Conservation (phyloP, 2,329 filamentous ascomycete genomes). For the Elsinoe ampelina region DNA sequence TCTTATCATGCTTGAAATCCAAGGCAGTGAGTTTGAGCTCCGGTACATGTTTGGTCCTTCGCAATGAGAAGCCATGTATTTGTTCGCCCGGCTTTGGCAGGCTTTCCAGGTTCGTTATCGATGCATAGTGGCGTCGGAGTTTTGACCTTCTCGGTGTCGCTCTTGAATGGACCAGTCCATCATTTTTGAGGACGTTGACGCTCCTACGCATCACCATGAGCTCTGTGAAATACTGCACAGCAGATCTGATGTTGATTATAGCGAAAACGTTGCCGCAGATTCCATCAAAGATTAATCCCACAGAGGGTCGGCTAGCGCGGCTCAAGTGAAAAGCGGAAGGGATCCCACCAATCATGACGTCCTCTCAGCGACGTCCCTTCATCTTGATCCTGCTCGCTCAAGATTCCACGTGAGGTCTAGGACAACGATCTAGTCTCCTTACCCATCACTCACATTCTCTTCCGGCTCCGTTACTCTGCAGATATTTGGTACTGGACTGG, state of each 20-base stretch:
- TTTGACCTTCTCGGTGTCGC: not conserved
- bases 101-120: conserved; percentile 65
- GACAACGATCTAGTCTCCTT: not conserved
- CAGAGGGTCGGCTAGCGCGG: not conserved
- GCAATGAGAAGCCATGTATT: conserved; percentile 86
- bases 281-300: not conserved
- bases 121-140: conserved; percentile 39
- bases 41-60: conserved; percentile 82
- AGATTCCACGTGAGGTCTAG: not conserved
- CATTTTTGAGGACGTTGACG: not conserved
- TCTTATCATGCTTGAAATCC: conserved; percentile 87
- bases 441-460: not conserved
- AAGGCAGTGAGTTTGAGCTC: conserved; percentile 89
- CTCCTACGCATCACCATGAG: not conserved
- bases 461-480: not conserved
- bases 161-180: not conserved
- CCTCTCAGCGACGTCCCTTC: conserved; percentile 3
- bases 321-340: conserved; percentile 3
- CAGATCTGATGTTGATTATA: not conserved
- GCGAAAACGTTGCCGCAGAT: not conserved
- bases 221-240: not conserved
- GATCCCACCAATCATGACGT: conserved; percentile 11
- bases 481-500: too few species aligned
- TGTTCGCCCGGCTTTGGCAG: conserved; percentile 74
- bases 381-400: not conserved